Conservation (phyloP, 768 basidiomycete genomes). For the Tricholoma terreum region DNA sequence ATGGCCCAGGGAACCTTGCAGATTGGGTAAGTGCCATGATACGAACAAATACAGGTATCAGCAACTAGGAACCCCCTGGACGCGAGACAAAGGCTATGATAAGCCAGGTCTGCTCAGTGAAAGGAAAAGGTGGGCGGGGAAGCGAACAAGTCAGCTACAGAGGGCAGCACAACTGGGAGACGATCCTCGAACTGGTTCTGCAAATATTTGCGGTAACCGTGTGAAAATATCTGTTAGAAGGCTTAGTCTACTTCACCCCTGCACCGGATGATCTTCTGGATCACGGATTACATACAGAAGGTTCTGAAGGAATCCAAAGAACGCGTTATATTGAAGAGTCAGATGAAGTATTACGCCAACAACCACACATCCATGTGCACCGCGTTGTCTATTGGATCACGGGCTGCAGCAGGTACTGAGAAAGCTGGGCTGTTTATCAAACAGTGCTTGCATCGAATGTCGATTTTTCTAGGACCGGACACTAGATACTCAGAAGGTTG, state of each 20-base stretch:
- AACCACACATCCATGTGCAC: too few species aligned
- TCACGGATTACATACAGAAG: not conserved
- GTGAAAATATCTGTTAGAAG: not conserved
- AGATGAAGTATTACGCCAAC: too few species aligned
- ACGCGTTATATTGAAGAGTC: not conserved
- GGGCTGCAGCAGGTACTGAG: too few species aligned
- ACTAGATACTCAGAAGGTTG: too few species aligned
- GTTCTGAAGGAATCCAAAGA: too few species aligned
- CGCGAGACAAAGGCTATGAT: not conserved
- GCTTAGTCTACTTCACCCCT: not conserved
- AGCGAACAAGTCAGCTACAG: not conserved
- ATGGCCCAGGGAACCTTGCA: constrained; percentile 42
- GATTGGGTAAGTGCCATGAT: constrained; percentile 44
- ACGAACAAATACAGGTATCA: not conserved
- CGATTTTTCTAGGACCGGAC: too few species aligned
- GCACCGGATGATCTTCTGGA: too few species aligned
- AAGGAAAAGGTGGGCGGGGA: not conserved
- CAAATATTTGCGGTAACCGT: constrained; percentile 6
- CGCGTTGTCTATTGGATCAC: too few species aligned
- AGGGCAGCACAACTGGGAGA: not conserved
- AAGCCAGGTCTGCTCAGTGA: constrained; percentile 1
- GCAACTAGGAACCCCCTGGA: not conserved
- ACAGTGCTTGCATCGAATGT: too few species aligned
- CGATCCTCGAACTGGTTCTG: not conserved
- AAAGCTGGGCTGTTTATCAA: too few species aligned